These are phyloP conservation scores for Brassica carinata DNA, from an alignment of 345 rosid species.

Conservation along the genomic window DNA sequence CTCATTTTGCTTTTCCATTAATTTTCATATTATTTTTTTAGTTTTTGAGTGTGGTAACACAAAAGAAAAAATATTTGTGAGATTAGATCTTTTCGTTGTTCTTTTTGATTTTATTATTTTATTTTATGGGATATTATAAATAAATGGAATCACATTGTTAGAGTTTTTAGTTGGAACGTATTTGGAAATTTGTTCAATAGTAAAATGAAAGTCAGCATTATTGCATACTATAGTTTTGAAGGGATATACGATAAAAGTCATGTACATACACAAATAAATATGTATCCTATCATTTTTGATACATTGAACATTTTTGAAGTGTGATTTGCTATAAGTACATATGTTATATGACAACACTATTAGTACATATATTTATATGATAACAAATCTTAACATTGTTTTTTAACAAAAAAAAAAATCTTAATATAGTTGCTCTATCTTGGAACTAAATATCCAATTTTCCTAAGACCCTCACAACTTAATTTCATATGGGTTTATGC, in stretches of 20 bases:
- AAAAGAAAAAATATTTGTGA: too few species aligned
- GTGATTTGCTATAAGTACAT: not conserved
- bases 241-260: not conserved
- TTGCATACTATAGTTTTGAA: not conserved
- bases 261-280: not conserved
- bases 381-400: not conserved
- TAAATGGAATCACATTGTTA: not conserved
- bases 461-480: not conserved
- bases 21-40: too few species aligned
- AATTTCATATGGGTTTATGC: not conserved
- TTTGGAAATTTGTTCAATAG: not conserved
- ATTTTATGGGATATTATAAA: too few species aligned
- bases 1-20: too few species aligned
- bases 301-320: too few species aligned
- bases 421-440: not conserved
- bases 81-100: too few species aligned
- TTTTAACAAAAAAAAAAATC: not conserved
- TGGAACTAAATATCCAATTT: not conserved
- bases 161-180: not conserved
- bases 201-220: not conserved
- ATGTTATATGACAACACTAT: not conserved
- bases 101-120: too few species aligned
- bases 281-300: not conserved
- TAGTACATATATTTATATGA: not conserved
- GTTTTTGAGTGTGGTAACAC: too few species aligned